Conservation (phyloP, 768 basidiomycete genomes). For the Mrakia blollopis region DNA sequence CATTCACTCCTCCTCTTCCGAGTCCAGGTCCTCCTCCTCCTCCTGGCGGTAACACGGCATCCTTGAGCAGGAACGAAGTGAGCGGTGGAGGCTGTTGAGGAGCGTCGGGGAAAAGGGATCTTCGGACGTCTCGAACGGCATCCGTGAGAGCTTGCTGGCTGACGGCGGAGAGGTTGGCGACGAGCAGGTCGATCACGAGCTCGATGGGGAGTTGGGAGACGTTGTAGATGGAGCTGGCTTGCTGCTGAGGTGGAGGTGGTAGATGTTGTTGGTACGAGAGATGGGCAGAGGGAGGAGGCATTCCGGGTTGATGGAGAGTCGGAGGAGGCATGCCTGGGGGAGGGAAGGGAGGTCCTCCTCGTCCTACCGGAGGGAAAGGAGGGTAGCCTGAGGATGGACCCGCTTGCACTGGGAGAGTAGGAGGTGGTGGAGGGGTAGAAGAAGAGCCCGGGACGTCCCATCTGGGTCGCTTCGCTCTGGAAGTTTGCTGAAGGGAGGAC, state of each 20-base stretch:
- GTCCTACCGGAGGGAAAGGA: not conserved
- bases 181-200: constrained; percentile 26
- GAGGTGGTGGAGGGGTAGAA: not conserved
- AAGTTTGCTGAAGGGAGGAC: not conserved
- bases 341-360: not conserved
- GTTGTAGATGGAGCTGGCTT: constrained; percentile 1
- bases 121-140: constrained; percentile 1
- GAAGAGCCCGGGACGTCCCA: not conserved
- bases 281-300: not conserved
- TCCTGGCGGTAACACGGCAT: not conserved
- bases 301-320: not conserved
- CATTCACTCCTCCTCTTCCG: not conserved
- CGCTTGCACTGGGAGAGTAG: not conserved
- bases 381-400: not conserved
- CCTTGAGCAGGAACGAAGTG: not conserved
- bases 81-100: not conserved
- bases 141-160: not conserved
- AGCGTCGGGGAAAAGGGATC: not conserved
- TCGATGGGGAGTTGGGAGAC: constrained; percentile 15
- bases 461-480: not conserved
- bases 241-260: not conserved
- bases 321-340: constrained; percentile 17
- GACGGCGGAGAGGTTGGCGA: constrained; percentile 18
- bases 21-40: not conserved
- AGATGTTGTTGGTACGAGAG: not conserved